Evolutionary conservation across 345 rosid genomes (phyloP).

Genomic region (Acer negundo): DNA sequence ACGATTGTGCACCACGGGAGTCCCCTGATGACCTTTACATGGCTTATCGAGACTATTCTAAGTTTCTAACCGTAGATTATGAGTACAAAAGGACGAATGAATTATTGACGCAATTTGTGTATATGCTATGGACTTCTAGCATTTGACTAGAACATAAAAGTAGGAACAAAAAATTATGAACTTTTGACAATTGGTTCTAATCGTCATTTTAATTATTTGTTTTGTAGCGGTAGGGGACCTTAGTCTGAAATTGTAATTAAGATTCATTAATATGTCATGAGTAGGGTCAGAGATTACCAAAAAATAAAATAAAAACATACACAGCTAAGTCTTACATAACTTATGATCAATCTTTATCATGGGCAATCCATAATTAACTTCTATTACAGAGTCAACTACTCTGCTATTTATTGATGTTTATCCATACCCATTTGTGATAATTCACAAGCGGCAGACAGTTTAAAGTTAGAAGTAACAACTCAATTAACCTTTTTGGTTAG

Average conservation of each 20-base stretch:
- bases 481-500: neutral
- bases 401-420: conserved; percentile 15
- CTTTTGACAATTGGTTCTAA: neutral
- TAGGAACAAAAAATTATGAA: neutral
- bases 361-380: conserved; percentile 7
- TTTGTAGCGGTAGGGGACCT: neutral
- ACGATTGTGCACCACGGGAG: too few species aligned
- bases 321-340: conserved; percentile 1
- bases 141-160: neutral
- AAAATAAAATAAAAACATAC: neutral
- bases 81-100: neutral
- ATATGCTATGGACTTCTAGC: neutral
- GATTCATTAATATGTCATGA: neutral
- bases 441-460: neutral
- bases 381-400: conserved; percentile 19
- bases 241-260: conserved; percentile 8
- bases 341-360: conserved; percentile 11
- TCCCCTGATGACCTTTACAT: too few species aligned
- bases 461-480: neutral
- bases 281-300: neutral
- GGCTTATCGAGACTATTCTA: too few species aligned
- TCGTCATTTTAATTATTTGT: neutral
- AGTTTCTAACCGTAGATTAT: too few species aligned
- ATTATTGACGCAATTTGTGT: neutral
- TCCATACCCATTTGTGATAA: neutral